Conservation (phyloP, 1,284 basidiomycete species). For the Pyrrhoderma lamaoense region DNA sequence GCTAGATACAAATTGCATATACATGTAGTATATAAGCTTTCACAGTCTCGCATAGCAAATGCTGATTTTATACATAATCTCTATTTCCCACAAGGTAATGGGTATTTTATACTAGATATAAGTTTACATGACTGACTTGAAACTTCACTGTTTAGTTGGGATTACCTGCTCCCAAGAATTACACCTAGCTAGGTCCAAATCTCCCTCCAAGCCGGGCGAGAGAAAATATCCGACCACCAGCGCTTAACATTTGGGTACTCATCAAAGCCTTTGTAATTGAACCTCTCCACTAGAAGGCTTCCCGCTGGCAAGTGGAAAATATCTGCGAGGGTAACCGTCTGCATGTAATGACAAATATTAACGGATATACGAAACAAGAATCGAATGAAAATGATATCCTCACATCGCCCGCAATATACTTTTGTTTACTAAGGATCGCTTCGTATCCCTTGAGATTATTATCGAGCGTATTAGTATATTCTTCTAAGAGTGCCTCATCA, state of each 20-base stretch:
- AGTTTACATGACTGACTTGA: no score
- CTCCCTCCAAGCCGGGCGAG: constrained; percentile 5
- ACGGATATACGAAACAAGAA: no score
- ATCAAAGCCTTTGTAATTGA: constrained; percentile 22
- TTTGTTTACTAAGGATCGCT: constrained; percentile 36
- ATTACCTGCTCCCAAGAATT: no score
- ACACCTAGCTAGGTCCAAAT: background rate
- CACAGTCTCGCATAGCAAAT: no score
- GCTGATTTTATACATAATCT: no score
- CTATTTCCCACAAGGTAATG: no score
- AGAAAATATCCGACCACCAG: constrained; percentile 15
- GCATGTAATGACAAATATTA: background rate
- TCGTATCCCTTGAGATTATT: constrained; percentile 40
- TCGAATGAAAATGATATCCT: no score
- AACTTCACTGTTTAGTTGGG: no score
- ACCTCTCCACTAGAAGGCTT: constrained; percentile 19
- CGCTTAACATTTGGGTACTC: constrained; percentile 27
- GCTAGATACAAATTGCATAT: no score
- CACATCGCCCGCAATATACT: constrained; percentile 42
- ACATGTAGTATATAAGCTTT: no score
- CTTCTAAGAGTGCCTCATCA: constrained; percentile 24
- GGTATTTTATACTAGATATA: no score
- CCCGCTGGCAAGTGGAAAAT: constrained; percentile 47
- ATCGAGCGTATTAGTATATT: constrained; percentile 25
- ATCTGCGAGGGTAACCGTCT: constrained; percentile 44